Evolutionary conservation across 1,284 basidiomycete species (phyloP).

Genomic region (Malassezia yamatoensis): DNA sequence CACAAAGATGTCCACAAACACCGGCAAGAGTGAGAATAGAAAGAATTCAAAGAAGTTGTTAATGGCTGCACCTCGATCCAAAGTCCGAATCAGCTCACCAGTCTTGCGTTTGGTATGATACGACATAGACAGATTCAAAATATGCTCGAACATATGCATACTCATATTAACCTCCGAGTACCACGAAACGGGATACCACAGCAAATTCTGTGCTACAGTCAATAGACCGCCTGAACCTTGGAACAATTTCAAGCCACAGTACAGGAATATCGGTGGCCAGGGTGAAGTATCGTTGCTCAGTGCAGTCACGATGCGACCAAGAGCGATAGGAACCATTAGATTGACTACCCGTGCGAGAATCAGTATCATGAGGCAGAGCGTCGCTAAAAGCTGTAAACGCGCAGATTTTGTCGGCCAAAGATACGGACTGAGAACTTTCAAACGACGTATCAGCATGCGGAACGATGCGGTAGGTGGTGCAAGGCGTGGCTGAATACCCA

Average conservation of each 20-base stretch:
- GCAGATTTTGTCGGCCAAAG: slow-evolving; percentile 66
- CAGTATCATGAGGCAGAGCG: slow-evolving; percentile 60
- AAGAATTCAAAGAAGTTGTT: slow-evolving; percentile 51
- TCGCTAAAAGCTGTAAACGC: slow-evolving; percentile 62
- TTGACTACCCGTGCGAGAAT: slow-evolving; percentile 67
- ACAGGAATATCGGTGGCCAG: slow-evolving; percentile 38
- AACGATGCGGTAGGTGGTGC: slow-evolving; percentile 37
- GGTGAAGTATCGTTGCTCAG: slow-evolving; percentile 32
- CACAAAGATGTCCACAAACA: slow-evolving; percentile 62
- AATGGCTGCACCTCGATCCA: slow-evolving; percentile 59
- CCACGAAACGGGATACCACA: slow-evolving; percentile 72
- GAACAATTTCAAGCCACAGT: slow-evolving; percentile 48
- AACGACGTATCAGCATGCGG: slow-evolving; percentile 35
- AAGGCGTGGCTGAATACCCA: slow-evolving; percentile 35
- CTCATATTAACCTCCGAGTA: slow-evolving; percentile 54
- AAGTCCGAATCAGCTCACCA: slow-evolving; percentile 59
- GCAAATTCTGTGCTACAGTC: slow-evolving; percentile 31
- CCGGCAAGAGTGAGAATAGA: slow-evolving; percentile 68
- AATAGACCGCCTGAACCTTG: slow-evolving; percentile 49
- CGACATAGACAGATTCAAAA: slow-evolving; percentile 59
- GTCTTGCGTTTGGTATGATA: slow-evolving; percentile 68
- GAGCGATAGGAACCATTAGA: slow-evolving; percentile 60
- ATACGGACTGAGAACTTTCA: slow-evolving; percentile 62
- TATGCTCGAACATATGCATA: slow-evolving; percentile 44
- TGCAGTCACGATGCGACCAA: slow-evolving; percentile 59